Evolutionary conservation across 495 filamentous ascomycete species (phyloP), one percentile per base, ranked within the genome.

Genomic region (Penicillium herquei): DNA sequence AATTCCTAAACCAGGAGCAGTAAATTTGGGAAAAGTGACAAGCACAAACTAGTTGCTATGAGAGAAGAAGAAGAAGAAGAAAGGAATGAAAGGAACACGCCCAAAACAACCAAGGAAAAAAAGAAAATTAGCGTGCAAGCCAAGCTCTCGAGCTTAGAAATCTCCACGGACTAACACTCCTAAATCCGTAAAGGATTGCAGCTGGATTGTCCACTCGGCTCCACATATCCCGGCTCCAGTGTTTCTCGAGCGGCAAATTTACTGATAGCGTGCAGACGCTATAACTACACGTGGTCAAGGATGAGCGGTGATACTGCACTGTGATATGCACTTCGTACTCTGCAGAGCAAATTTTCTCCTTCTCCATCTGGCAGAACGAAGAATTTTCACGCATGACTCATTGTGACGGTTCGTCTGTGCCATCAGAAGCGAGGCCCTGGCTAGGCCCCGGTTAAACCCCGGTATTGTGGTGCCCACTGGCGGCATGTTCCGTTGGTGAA

Each of bases 171-270:
- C 17, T 31, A 40, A 49, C 46, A 49, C 46, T 26, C 37, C 37
- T 50, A 50, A 56, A 30, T 48, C 46, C 53, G 46, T 40, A 14
- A n/a, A 50, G 30, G 4, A 30, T 40, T 12, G 43, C 44, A 32
- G n/a, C 17, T 44, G 41, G 34, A 12, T 33, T 31, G 46, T 37
- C 46, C 39, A 49, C 39, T 50, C 45, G 35, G 53, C 53, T 56
- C 53, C 53, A 56, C 53, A 12, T 56, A 32, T 18, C 12, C 46
- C 16, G 26, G 21, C 8, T 13, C 44, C 30, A 12, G 31, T 33
- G 40, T 11, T 16, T 42, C 32, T 54, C 21, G 45, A 11, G 39
- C 11, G n/a, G n/a, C 16, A 35, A 12, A 35, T 32, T 49, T 32
- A 16, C 32, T 21, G 34, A 21, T 31, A 41, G n/a, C 1, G 11